Base-by-base conservation (phyloP, 495 filamentous ascomycete genomes). In the Tuber indicum region DNA sequence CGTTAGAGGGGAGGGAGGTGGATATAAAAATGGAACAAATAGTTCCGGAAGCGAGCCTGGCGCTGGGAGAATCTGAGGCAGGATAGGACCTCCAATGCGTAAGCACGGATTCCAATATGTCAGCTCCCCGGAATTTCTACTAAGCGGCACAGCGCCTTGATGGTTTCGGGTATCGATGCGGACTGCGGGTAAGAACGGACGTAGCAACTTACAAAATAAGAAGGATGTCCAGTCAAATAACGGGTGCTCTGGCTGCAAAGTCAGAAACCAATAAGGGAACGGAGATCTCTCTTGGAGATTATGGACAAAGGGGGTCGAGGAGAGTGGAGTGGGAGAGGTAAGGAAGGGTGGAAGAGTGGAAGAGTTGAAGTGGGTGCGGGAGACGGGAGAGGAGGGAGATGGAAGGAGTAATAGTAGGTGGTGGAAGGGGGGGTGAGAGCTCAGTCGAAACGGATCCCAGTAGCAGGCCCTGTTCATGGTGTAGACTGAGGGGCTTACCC, bases 191-290 rank as follows among this genome's bases (percentile, higher is more conserved):
- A 66, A 32, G 58, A 66, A 36, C 26, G 14, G 58, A 66, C 26
- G n/a, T 32, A 66, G 58, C 5, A 66, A 66, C 58, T 36, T 16
- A 36, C 58, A 36, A 66, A 66, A 66, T 32, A 36, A 32, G 26
- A 36, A 32, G 26, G 58, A 66, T 32, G 58, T 26, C 58, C 58
- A 3, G 26, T 66, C 58, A 78, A 77, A 43, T 46, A 74, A 72
- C 49, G 66, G 74, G 45, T 49, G 77, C 32, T 80, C 78, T 80
- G 3, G 58, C 26, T 80, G 76, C 69, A 76, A 80, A 79, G 78
- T 79, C 75, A 72, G 58, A 62, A 76, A 69, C 26, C 26, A 36
- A 36, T 32, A 70, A 79, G 72, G 52, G 26, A 76, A 21, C 36
- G 77, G 72, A 72, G 73, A 21, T 72, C 77, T 52, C 62, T 71